These are phyloP conservation scores for Leishmania mexicana DNA, from an alignment of 208 protist species.

Conservation along the genomic window DNA sequence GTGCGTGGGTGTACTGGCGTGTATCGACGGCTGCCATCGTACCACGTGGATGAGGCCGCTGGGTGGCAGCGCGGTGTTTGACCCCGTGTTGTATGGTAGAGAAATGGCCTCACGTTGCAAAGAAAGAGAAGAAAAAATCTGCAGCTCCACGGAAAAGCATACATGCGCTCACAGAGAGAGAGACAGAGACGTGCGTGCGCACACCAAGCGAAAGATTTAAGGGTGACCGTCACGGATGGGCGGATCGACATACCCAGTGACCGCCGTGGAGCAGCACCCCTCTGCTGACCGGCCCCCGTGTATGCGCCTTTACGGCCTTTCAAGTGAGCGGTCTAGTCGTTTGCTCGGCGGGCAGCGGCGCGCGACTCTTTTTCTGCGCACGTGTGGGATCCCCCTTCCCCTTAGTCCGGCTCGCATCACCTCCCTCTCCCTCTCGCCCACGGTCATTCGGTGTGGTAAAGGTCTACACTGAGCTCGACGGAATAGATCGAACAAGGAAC, in stretches of 20 bases:
- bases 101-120: neutral
- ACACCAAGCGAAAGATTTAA: neutral
- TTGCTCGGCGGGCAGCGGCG: neutral
- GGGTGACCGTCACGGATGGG: neutral
- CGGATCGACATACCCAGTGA: neutral
- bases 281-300: neutral
- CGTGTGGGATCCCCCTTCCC: neutral
- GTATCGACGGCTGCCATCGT: no score
- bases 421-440: neutral
- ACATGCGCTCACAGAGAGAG: neutral
- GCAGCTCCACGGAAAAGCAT: neutral
- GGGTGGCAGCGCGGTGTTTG: neutral
- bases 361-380: neutral
- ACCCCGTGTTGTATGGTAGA: neutral
- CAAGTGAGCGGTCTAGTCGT: neutral
- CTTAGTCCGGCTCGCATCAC: no score
- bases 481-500: neutral
- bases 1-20: no score
- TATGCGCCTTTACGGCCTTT: neutral
- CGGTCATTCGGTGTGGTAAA: neutral
- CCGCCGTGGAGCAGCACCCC: neutral
- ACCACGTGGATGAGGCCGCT: neutral
- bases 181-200: neutral
- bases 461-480: neutral
- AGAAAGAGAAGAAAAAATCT: neutral